phyloP scores from a whole-genome alignment of 108 stramenopile genomes.

The Phaeodactylum tricornutum region DNA sequence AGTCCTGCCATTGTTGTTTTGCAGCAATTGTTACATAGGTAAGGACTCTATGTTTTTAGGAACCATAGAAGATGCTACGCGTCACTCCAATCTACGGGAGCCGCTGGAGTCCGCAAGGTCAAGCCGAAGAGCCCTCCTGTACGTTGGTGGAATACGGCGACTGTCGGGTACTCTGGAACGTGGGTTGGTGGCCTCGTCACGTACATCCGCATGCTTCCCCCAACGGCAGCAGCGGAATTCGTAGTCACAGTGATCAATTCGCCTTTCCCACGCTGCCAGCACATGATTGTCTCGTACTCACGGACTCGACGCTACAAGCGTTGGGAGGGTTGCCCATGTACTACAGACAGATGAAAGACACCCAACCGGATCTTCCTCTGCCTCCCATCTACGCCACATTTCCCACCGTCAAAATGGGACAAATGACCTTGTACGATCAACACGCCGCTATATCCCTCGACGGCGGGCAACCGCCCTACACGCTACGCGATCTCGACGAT shows the following conservation, averaged over 20 bases:
- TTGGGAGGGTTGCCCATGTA: conserved; percentile 31
- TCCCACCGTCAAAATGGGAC: conserved; percentile 94
- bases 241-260: conserved; percentile 1
- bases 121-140: conserved; percentile 46
- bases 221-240: too few relatives aligned
- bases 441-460: conserved; percentile 71
- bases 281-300: conserved; percentile 60
- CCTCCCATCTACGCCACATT: conserved; percentile 88
- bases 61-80: too few relatives aligned
- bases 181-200: conserved; percentile 35
- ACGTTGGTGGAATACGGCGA: conserved; percentile 79
- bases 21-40: too few relatives aligned
- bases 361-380: background rate
- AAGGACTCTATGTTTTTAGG: too few relatives aligned
- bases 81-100: conserved; percentile 78
- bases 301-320: conserved; percentile 60
- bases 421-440: conserved; percentile 93
- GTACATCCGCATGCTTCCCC: background rate
- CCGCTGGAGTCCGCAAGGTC: conserved; percentile 17
- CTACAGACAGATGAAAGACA: conserved; percentile 3
- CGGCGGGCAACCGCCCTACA: conserved; percentile 55
- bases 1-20: too few relatives aligned
- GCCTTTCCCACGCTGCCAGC: conserved; percentile 32
- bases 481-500: conserved; percentile 82
- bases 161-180: conserved; percentile 51